Evolutionary conservation across 345 rosid species (phyloP).

Genomic region (Lepidium sativum): DNA sequence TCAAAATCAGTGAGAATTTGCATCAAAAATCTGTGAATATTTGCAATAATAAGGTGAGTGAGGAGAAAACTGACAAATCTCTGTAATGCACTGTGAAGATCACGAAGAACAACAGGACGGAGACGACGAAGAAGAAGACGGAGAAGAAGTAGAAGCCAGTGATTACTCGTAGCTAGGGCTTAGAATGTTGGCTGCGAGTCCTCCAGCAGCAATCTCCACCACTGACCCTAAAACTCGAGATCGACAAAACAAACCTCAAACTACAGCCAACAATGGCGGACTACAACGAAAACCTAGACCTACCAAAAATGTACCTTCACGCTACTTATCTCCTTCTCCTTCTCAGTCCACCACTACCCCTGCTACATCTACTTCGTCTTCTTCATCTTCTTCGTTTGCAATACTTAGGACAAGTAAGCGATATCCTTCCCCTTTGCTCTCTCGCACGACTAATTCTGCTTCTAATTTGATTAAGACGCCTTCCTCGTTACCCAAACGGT

Average conservation of each 20-base stretch:
- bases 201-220: conserved; percentile 42
- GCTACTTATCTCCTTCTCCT: conserved; percentile 54
- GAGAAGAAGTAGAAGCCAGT: background rate
- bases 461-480: conserved; percentile 27
- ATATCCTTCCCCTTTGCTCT: conserved; percentile 54
- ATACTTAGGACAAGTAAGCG: conserved; percentile 30
- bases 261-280: conserved; percentile 25
- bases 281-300: conserved; percentile 44
- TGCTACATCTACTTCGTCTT: conserved; percentile 16
- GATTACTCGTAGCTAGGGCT: background rate
- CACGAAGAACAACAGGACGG: conserved; percentile 15
- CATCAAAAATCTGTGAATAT: conserved; percentile 3
- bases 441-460: conserved; percentile 42
- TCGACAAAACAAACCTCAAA: conserved; percentile 9
- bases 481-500: conserved; percentile 48
- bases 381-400: conserved; percentile 30
- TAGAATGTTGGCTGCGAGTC: conserved; percentile 71
- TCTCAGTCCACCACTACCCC: conserved; percentile 34
- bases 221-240: conserved; percentile 15
- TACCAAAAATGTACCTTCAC: conserved; percentile 54
- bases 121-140: conserved; percentile 22
- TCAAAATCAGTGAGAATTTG: background rate
- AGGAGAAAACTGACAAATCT: background rate
- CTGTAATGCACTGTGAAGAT: conserved; percentile 39
- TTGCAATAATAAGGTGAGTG: background rate